A percentile compares a stretch with the other conserved stretches of the same genome.
phyloP scores from a whole-genome alignment of 148 eudicot species.

The Vaccinium macrocarpon region DNA sequence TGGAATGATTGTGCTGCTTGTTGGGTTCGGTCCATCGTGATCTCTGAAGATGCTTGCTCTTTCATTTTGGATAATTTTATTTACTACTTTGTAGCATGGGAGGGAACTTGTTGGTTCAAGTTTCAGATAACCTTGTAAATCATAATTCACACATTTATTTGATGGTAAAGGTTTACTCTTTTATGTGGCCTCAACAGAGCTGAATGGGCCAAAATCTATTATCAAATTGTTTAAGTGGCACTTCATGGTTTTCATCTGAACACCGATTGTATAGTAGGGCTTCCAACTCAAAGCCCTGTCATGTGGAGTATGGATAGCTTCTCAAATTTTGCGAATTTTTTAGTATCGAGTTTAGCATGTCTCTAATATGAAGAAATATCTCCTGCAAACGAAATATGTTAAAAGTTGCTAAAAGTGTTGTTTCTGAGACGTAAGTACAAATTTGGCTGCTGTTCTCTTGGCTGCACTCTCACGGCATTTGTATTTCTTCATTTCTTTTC shows the following conservation, averaged over 20 bases:
- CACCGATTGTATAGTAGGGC: neutral
- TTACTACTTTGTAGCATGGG: neutral
- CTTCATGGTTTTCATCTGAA: neutral
- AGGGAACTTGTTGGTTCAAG: neutral
- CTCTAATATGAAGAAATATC: neutral
- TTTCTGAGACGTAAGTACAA: neutral
- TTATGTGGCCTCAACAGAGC: neutral
- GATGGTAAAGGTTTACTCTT: neutral
- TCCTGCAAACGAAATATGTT: neutral
- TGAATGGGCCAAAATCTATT: neutral
- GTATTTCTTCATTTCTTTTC: neutral
- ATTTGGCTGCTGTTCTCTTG: neutral
- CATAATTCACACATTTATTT: neutral
- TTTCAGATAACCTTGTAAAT: neutral
- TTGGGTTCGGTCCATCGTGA: neutral
- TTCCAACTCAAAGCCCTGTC: neutral
- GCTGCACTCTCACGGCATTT: neutral
- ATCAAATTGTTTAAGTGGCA: neutral
- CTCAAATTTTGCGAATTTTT: neutral
- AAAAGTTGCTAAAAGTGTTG: neutral
- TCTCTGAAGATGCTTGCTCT: slow-evolving; percentile 3
- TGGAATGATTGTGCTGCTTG: neutral
- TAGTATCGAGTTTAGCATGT: neutral
- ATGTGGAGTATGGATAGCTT: neutral
- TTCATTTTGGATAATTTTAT: neutral